A percentile compares a stretch with the other conserved stretches of the same genome.
phyloP scores from a whole-genome alignment of 345 rosid species.

The Linum trigynum region DNA sequence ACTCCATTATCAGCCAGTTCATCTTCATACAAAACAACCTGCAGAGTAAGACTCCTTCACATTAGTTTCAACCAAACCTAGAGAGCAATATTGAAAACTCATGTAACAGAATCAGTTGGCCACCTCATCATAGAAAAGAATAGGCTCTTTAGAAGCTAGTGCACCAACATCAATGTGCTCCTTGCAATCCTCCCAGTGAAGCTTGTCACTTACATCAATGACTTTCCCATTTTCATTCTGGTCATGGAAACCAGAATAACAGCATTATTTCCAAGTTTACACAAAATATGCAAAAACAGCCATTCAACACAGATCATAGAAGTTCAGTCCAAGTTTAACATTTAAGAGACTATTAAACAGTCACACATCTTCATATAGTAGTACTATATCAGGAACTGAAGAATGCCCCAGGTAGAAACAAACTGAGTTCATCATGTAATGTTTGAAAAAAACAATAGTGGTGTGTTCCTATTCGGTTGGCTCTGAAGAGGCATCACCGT shows the following conservation, averaged over 20 bases:
- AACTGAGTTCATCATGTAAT: too few species aligned
- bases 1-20: slow-evolving; percentile 93
- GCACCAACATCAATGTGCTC: slow-evolving; percentile 70
- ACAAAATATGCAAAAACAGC: background rate
- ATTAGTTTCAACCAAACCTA: background rate
- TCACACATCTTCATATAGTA: background rate
- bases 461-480: too few species aligned
- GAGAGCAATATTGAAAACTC: background rate
- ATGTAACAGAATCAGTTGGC: slow-evolving; percentile 5
- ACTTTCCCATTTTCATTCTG: slow-evolving; percentile 29
- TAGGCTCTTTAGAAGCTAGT: slow-evolving; percentile 77
- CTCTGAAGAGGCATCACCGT: too few species aligned
- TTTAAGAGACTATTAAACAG: background rate
- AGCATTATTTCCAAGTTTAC: background rate
- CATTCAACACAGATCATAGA: background rate
- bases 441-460: too few species aligned
- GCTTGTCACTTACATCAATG: slow-evolving; percentile 21
- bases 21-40: slow-evolving; percentile 95
- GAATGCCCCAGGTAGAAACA: background rate
- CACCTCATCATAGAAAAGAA: slow-evolving; percentile 97
- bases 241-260: slow-evolving; percentile 10
- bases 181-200: slow-evolving; percentile 74
- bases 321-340: background rate
- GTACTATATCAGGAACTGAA: background rate
- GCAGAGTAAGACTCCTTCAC: slow-evolving; percentile 14